Evolutionary conservation across 164 flowering plant genomes (phyloP).

Genomic region (Tinospora cordifolia): DNA sequence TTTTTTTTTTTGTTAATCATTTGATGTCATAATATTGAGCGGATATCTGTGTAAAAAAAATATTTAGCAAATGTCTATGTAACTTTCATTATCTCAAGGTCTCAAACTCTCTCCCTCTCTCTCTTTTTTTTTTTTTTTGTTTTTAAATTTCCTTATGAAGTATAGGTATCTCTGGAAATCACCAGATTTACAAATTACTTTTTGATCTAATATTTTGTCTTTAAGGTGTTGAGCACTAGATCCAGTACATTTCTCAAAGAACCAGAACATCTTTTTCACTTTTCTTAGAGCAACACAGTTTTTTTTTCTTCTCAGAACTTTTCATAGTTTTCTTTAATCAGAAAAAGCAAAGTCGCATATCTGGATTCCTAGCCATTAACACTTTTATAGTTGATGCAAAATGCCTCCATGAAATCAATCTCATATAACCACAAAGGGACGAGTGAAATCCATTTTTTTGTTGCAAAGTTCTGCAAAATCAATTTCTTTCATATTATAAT

Average conservation of each 20-base stretch:
- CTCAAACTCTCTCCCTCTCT: too few species aligned
- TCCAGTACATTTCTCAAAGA: not conserved
- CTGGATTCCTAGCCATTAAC: not conserved
- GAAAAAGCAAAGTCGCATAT: not conserved
- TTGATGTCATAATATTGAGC: not conserved
- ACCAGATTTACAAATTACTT: not conserved
- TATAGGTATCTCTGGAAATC: not conserved
- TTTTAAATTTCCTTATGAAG: not conserved
- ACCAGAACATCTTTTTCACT: not conserved
- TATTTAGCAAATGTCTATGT: not conserved
- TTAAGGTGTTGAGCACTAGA: not conserved
- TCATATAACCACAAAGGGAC: not conserved
- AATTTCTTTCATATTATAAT: not conserved
- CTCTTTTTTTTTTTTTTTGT: too few species aligned
- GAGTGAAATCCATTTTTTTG: not conserved
- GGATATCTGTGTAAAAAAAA: not conserved
- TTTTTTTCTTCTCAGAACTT: too few species aligned
- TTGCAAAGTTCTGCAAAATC: not conserved
- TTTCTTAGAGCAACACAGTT: not conserved
- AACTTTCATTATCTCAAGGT: not conserved
- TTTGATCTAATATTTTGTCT: not conserved
- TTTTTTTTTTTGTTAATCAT: too few species aligned
- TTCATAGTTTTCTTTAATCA: not conserved
- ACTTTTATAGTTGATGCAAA: not conserved
- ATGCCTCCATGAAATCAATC: not conserved